These are phyloP conservation scores for Corymbia calophylla DNA, from an alignment of 441 rosid species.

Conservation along the genomic window DNA sequence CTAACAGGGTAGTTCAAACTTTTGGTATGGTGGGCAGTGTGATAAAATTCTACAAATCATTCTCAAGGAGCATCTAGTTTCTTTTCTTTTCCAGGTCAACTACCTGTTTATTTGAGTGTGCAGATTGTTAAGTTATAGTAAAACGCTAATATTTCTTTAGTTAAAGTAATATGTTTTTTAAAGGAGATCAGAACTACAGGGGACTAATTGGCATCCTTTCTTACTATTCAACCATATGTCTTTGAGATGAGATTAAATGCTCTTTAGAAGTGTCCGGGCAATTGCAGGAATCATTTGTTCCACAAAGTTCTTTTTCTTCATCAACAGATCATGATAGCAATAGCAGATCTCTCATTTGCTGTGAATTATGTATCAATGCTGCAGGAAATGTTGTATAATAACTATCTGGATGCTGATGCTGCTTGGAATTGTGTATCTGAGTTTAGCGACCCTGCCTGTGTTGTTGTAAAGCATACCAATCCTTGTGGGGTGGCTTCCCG, in stretches of 20 bases:
- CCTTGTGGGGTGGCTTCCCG: neutral
- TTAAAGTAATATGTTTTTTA: neutral
- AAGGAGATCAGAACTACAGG: neutral
- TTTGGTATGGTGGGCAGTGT: neutral
- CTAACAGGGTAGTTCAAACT: too few relatives aligned
- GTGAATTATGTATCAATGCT: neutral
- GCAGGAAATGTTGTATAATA: neutral
- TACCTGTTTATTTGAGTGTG: neutral
- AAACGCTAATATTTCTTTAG: neutral
- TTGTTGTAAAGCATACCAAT: neutral
- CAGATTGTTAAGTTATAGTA: neutral
- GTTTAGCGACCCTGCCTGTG: neutral
- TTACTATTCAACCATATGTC: neutral
- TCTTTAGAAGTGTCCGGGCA: neutral
- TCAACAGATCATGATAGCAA: neutral
- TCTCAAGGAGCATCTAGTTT: too few relatives aligned
- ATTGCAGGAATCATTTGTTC: neutral
- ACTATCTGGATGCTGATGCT: neutral
- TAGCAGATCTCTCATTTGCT: neutral
- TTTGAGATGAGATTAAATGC: neutral
- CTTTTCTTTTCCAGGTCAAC: too few relatives aligned
- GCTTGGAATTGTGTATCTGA: neutral
- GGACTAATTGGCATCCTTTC: neutral
- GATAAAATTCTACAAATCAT: neutral
- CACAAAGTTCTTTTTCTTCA: neutral